Percentiles rank a stretch among this genome's conserved stretches.
These are phyloP conservation scores for Allium fistulosum DNA, from an alignment of 106 monocot genomes.

Conservation along the genomic window DNA sequence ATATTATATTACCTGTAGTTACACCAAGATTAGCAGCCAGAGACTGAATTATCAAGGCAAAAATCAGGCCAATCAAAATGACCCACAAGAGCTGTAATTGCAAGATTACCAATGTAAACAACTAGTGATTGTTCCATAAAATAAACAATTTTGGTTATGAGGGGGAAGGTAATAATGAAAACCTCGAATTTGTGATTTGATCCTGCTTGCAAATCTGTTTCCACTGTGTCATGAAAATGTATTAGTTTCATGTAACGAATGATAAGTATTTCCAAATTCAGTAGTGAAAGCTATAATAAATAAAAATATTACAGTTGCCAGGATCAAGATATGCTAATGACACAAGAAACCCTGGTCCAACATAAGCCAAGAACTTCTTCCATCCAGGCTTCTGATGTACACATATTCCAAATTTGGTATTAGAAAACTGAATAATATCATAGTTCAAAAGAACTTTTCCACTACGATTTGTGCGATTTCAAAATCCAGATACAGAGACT, in stretches of 20 bases:
- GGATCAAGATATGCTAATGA: conserved; percentile 89
- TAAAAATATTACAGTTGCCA: conserved; percentile 39
- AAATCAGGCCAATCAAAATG: conserved; percentile 50
- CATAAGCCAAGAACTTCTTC: conserved; percentile 60
- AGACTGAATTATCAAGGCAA: conserved; percentile 76
- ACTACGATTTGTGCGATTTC: not conserved
- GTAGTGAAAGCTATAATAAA: not conserved
- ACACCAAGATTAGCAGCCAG: conserved; percentile 82
- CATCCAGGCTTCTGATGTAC: conserved; percentile 18
- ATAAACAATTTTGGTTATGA: too few relatives aligned
- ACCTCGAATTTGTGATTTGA: conserved; percentile 66
- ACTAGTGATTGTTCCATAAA: not conserved
- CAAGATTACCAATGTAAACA: not conserved
- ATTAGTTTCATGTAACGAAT: too few relatives aligned
- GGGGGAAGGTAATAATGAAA: not conserved
- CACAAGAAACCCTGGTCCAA: conserved; percentile 87
- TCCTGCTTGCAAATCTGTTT: conserved; percentile 73
- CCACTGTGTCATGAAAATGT: conserved; percentile 31
- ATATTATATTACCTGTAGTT: conserved; percentile 45
- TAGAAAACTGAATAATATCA: too few relatives aligned
- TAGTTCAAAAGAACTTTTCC: too few relatives aligned
- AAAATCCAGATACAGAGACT: too few relatives aligned
- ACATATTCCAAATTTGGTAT: not conserved
- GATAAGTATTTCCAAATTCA: too few relatives aligned
- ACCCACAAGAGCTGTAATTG: conserved; percentile 63